These are phyloP conservation scores for Xylaria intraflava DNA, from an alignment of 495 filamentous ascomycete species.

Conservation along the genomic window DNA sequence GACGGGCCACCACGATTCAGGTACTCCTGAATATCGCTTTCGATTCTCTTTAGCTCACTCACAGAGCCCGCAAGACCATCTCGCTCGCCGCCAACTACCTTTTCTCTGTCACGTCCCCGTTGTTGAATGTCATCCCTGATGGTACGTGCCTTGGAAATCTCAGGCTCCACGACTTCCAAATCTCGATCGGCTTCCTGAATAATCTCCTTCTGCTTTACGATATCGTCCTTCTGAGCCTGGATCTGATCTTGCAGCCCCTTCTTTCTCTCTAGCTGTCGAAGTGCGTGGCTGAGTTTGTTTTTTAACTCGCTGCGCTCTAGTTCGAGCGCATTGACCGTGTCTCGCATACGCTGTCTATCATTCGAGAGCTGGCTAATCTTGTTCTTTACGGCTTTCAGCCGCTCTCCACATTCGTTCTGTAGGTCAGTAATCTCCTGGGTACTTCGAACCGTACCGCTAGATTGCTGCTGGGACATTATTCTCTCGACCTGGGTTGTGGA, in stretches of 20 bases:
- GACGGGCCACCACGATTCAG: constrained; percentile 64
- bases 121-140: constrained; percentile 68
- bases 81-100: constrained; percentile 63
- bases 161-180: constrained; percentile 61
- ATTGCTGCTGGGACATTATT: constrained; percentile 62
- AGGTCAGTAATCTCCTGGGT: constrained; percentile 80
- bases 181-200: constrained; percentile 63
- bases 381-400: constrained; percentile 54
- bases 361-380: constrained; percentile 54
- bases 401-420: constrained; percentile 59
- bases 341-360: constrained; percentile 66
- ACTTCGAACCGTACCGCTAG: constrained; percentile 54
- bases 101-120: constrained; percentile 65
- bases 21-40: constrained; percentile 75
- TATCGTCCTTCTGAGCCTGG: constrained; percentile 63
- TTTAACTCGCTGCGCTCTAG: constrained; percentile 62
- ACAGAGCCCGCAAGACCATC: constrained; percentile 64
- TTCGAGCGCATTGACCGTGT: constrained; percentile 61
- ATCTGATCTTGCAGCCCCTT: constrained; percentile 58
- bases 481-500: constrained; percentile 65
- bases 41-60: constrained; percentile 66
- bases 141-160: constrained; percentile 64
- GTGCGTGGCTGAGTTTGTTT: constrained; percentile 60
- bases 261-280: constrained; percentile 73
- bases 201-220: constrained; percentile 56